Percentiles rank a stretch among this genome's conserved stretches.
Evolutionary conservation across 257 asterid genomes (phyloP).

Genomic region (Scutellaria baicalensis): DNA sequence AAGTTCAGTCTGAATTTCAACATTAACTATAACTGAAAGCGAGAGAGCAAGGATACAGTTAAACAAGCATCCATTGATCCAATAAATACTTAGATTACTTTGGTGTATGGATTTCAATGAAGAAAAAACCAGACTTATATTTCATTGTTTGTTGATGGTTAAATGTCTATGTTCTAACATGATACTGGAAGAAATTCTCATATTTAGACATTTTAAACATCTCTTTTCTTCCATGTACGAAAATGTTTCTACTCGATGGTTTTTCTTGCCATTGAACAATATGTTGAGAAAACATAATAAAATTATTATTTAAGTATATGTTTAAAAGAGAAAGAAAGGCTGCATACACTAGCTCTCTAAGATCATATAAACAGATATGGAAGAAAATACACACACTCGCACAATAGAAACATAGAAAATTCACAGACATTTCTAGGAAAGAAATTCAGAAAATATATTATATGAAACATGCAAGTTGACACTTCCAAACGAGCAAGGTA

Average conservation of each 20-base stretch:
- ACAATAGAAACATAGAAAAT: background rate
- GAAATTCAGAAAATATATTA: background rate
- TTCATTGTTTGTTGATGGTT: background rate
- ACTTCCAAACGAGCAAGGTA: background rate
- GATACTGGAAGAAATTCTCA: background rate
- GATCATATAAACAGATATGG: background rate
- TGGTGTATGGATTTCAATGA: background rate
- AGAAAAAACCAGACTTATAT: slow-evolving; percentile 2
- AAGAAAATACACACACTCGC: background rate
- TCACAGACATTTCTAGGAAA: background rate
- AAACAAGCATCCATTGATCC: background rate
- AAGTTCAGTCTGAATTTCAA: background rate
- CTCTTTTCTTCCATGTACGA: background rate
- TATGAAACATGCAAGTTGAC: background rate
- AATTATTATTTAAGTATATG: background rate
- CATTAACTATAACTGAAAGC: background rate
- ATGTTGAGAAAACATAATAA: background rate
- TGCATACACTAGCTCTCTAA: background rate
- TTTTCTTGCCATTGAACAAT: background rate
- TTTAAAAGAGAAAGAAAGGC: background rate
- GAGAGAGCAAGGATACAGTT: background rate
- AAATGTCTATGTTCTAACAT: background rate
- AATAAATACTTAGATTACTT: background rate
- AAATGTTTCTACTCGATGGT: background rate
- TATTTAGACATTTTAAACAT: background rate